phyloP scores from a whole-genome alignment of 495 filamentous ascomycete genomes.

The Apodospora peruviana region DNA sequence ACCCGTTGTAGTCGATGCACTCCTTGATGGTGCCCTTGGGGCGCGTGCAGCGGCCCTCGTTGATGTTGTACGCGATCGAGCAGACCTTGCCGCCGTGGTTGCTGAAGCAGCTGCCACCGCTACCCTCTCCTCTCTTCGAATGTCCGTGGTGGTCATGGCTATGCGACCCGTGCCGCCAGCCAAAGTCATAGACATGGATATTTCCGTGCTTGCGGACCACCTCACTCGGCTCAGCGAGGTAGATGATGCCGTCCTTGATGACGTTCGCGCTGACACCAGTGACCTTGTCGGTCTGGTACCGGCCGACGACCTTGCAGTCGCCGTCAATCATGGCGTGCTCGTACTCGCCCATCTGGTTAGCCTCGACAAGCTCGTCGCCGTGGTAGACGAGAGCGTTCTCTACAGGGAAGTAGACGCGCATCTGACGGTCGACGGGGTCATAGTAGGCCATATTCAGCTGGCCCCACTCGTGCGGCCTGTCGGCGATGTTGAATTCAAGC shows the following conservation, averaged over 20 bases:
- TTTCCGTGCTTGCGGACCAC: conserved; percentile 2
- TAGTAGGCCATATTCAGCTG: conserved; percentile 8
- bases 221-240: conserved; percentile 2
- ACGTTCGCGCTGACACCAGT: conserved; percentile 5
- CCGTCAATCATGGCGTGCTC: conserved; percentile 3
- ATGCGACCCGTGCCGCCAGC: conserved; percentile 2
- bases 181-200: conserved; percentile 14
- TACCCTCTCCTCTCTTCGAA: not conserved
- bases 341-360: conserved; percentile 10
- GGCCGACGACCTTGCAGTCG: conserved; percentile 9
- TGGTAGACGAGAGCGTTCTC: conserved; percentile 11
- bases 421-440: conserved; percentile 6
- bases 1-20: conserved; percentile 11
- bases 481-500: conserved; percentile 2
- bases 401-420: conserved; percentile 17
- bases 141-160: not conserved
- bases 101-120: not conserved
- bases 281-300: conserved; percentile 12
- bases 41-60: conserved; percentile 4
- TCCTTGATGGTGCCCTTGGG: conserved; percentile 2
- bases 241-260: conserved; percentile 11
- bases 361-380: conserved; percentile 8
- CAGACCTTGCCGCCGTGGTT: conserved; percentile 7
- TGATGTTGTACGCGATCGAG: not conserved
- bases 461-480: conserved; percentile 4